These are phyloP conservation scores for Apophysomyces elegans DNA, from an alignment of 371 early-diverging fungal genomes.

Conservation along the genomic window DNA sequence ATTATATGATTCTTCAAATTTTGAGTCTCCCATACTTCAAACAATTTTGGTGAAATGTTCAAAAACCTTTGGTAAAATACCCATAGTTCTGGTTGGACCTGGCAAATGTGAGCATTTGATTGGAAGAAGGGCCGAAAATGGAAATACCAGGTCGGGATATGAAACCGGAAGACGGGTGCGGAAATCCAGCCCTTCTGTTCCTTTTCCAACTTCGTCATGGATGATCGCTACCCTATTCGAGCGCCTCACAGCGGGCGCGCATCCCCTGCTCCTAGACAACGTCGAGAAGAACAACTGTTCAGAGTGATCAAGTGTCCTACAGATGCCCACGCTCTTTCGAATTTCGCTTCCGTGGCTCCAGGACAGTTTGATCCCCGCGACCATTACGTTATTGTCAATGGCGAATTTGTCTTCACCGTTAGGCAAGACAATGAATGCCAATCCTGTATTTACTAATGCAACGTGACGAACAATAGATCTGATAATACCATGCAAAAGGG, in stretches of 20 bases:
- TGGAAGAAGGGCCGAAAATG: no score
- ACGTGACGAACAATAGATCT: conserved; percentile 39
- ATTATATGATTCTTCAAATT: no score
- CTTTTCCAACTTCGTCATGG: neutral
- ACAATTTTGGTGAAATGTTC: no score
- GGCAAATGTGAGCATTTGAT: no score
- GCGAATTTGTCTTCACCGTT: conserved; percentile 79
- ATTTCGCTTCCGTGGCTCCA: conserved; percentile 75
- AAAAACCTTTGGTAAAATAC: no score
- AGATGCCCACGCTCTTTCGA: conserved; percentile 77
- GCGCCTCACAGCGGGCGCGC: conserved; percentile 1
- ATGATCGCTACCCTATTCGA: neutral
- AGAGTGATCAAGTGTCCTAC: conserved; percentile 63
- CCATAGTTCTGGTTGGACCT: no score
- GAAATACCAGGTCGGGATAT: no score
- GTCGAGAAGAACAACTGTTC: conserved; percentile 14
- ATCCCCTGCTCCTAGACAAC: conserved; percentile 1
- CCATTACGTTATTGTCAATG: conserved; percentile 78
- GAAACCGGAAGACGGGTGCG: no score
- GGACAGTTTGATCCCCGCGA: conserved; percentile 71
- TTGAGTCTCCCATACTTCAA: no score
- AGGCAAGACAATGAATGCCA: conserved; percentile 47
- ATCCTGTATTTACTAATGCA: neutral
- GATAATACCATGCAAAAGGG: conserved; percentile 63
- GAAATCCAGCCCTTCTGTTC: no score